Percentiles rank a stretch among this genome's conserved stretches.
Evolutionary conservation across 441 rosid species (phyloP).

Genomic region (Brassica balearica): DNA sequence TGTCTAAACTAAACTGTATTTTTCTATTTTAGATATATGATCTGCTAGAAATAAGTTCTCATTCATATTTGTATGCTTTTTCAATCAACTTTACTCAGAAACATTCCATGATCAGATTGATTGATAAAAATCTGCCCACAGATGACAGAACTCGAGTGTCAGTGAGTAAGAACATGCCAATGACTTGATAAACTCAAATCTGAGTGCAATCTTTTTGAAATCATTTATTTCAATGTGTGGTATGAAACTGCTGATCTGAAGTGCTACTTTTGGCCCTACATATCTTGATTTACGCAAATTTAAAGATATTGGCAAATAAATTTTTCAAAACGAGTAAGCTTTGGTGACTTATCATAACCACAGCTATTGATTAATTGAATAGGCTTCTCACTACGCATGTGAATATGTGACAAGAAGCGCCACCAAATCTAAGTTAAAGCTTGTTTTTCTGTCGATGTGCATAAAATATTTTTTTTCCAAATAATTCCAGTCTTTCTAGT

Average conservation of each 20-base stretch:
- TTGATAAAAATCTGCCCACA: conserved; percentile 8
- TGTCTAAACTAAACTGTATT: conserved; percentile 2
- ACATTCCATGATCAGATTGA: conserved; percentile 18
- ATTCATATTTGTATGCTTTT: background rate
- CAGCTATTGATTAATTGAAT: conserved; percentile 31
- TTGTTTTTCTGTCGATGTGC: conserved; percentile 21
- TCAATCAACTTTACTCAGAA: conserved; percentile 12
- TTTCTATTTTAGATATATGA: background rate
- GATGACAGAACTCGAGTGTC: conserved; percentile 5
- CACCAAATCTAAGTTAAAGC: conserved; percentile 40
- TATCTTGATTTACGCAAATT: conserved; percentile 38
- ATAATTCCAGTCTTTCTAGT: background rate
- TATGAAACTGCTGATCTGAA: conserved; percentile 35
- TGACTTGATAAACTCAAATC: conserved; percentile 43
- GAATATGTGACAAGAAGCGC: conserved; percentile 42
- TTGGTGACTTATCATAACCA: conserved; percentile 32
- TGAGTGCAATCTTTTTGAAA: conserved; percentile 26
- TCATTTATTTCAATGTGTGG: conserved; percentile 38
- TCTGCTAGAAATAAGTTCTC: background rate
- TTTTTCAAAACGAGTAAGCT: conserved; percentile 4
- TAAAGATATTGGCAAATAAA: conserved; percentile 13
- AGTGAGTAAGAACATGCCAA: conserved; percentile 33
- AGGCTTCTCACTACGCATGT: conserved; percentile 28
- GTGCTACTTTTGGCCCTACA: conserved; percentile 40
- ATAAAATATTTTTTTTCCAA: background rate